These are phyloP conservation scores for Peribolospora kevripleyi DNA, from an alignment of 768 basidiomycete species.

Conservation along the genomic window DNA sequence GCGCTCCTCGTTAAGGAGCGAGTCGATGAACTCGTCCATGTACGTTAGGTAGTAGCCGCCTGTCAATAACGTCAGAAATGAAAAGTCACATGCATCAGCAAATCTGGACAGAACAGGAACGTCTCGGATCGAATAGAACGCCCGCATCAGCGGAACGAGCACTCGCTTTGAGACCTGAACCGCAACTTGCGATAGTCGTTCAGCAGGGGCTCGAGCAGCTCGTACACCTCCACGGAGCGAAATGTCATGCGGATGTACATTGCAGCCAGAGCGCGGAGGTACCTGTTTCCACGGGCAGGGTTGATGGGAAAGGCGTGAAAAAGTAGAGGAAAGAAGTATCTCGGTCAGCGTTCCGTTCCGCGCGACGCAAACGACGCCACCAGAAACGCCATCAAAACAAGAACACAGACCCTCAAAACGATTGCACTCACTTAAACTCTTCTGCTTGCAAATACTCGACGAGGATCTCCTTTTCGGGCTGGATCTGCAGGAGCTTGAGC, in stretches of 20 bases:
- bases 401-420: background rate
- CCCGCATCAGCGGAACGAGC: background rate
- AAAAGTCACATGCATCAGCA: background rate
- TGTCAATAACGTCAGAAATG: conserved; percentile 17
- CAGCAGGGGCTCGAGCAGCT: conserved; percentile 73
- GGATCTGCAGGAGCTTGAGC: conserved; percentile 82
- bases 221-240: conserved; percentile 66
- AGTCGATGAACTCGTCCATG: conserved; percentile 79
- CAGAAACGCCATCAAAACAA: background rate
- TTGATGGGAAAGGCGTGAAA: no score
- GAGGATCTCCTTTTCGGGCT: conserved; percentile 91
- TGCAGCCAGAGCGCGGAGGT: conserved; percentile 73
- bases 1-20: conserved; percentile 60
- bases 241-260: conserved; percentile 94
- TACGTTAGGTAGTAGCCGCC: conserved; percentile 56
- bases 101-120: background rate
- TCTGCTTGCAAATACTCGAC: conserved; percentile 86
- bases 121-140: background rate
- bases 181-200: conserved; percentile 85
- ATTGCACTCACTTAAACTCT: conserved; percentile 73
- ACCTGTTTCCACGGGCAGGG: conserved; percentile 28
- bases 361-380: background rate
- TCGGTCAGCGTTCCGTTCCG: background rate
- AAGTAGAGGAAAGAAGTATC: background rate
- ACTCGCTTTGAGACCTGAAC: conserved; percentile 48